Conservation (phyloP, 495 filamentous ascomycete genomes). For the Penicillium pancosmium region DNA sequence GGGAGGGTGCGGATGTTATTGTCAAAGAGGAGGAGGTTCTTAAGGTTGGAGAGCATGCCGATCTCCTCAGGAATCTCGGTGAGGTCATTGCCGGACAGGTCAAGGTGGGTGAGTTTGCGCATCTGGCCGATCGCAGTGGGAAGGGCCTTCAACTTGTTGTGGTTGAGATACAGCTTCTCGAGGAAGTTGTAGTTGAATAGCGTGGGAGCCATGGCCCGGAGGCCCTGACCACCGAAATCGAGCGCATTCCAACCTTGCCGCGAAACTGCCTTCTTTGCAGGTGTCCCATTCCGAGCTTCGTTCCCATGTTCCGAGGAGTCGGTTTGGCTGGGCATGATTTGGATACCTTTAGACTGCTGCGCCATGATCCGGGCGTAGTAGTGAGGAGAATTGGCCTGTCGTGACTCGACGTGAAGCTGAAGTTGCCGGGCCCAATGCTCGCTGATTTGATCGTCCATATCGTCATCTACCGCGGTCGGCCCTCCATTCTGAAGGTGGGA, state of each 20-base stretch:
- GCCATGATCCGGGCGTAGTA: constrained; percentile 64
- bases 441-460: constrained; percentile 61
- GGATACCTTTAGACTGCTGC: constrained; percentile 63
- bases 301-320: constrained; percentile 62
- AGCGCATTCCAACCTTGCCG: constrained; percentile 87
- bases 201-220: constrained; percentile 74
- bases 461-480: constrained; percentile 57
- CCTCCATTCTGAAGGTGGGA: constrained; percentile 77
- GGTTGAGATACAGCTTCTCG: constrained; percentile 85
- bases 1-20: constrained; percentile 84
- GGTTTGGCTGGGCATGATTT: constrained; percentile 56
- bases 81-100: constrained; percentile 86
- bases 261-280: constrained; percentile 57
- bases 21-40: constrained; percentile 79
- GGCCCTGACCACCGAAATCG: constrained; percentile 90
- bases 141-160: constrained; percentile 80
- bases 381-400: constrained; percentile 63
- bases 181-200: constrained; percentile 88
- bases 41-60: constrained; percentile 90
- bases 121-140: constrained; percentile 79
- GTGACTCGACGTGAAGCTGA: constrained; percentile 72
- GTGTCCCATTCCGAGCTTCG: constrained; percentile 63
- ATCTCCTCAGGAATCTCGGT: constrained; percentile 85
- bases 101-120: constrained; percentile 74
- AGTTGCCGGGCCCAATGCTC: constrained; percentile 92